Conservation (phyloP, 139 green algal genomes). For the Spirogloea muscicola region DNA sequence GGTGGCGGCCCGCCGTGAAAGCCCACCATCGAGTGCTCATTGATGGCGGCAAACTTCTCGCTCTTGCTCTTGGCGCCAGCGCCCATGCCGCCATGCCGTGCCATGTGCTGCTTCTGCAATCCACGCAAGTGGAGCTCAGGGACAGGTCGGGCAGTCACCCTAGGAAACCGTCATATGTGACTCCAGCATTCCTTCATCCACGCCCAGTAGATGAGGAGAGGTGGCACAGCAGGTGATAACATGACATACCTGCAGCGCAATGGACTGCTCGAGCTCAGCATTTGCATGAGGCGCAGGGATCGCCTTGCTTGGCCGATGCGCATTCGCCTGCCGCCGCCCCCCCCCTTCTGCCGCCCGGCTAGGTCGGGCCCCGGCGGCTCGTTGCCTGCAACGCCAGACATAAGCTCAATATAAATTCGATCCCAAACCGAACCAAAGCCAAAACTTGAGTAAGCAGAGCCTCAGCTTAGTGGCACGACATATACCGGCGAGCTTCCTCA, state of each 20-base stretch:
- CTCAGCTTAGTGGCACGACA: not conserved
- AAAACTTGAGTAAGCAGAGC: not conserved
- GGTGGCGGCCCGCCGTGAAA: not conserved
- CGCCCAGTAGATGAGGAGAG: not conserved
- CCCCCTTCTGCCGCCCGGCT: too few species aligned
- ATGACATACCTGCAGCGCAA: slow-evolving; percentile 4
- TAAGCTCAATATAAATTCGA: not conserved
- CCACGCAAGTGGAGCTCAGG: not conserved
- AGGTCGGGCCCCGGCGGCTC: not conserved
- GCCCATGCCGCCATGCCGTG: too few species aligned
- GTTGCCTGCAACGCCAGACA: not conserved
- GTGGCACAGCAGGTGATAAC: not conserved
- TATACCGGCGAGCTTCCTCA: slow-evolving; percentile 41
- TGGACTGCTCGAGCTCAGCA: slow-evolving; percentile 17
- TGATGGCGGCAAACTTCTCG: not conserved
- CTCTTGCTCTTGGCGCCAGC: not conserved
- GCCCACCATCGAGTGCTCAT: not conserved
- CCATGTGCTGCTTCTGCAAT: not conserved
- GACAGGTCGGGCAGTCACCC: not conserved
- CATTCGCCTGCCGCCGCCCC: not conserved
- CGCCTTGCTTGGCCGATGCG: not conserved
- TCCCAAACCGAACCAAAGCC: not conserved
- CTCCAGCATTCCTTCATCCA: not conserved
- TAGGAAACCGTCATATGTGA: not conserved
- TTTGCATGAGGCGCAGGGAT: slow-evolving; percentile 28